phyloP scores from a whole-genome alignment of 495 filamentous ascomycete genomes.

The Aspergillus asperescens region DNA sequence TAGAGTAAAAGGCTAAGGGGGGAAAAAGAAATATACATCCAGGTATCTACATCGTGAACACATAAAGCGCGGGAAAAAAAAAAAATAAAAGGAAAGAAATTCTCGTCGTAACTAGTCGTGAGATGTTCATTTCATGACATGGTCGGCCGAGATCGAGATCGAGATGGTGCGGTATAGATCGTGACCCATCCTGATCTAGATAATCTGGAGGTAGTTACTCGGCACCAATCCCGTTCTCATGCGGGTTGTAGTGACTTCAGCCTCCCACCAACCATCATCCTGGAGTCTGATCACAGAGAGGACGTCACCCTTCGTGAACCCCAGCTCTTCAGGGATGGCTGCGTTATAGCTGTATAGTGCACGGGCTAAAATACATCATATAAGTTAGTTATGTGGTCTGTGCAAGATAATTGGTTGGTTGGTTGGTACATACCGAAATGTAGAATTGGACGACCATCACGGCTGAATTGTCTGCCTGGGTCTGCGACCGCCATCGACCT shows the following conservation, averaged over 20 bases:
- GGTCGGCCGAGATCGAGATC: not conserved
- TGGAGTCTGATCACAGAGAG: conserved; percentile 86
- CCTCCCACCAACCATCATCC: conserved; percentile 99
- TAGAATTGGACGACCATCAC: conserved; percentile 81
- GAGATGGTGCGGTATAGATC: not conserved
- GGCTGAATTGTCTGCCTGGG: conserved; percentile 64
- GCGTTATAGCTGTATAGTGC: conserved; percentile 92
- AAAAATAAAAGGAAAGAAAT: not conserved
- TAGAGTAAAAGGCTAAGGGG: conserved; percentile 6
- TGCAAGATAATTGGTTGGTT: not conserved
- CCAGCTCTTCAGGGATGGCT: conserved; percentile 90
- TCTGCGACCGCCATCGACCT: conserved; percentile 65
- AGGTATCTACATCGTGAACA: conserved; percentile 24
- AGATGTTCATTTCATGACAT: conserved; percentile 23
- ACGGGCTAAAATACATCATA: conserved; percentile 58
- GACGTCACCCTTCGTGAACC: conserved; percentile 88
- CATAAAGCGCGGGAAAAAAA: conserved; percentile 6
- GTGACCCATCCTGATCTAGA: conserved; percentile 23
- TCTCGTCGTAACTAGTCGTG: conserved; percentile 9
- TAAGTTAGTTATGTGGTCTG: conserved; percentile 7
- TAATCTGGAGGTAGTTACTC: conserved; percentile 87
- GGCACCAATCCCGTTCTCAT: conserved; percentile 80
- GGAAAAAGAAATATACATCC: conserved; percentile 21
- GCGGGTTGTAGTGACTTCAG: conserved; percentile 77
- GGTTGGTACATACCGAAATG: conserved; percentile 72